phyloP scores from a whole-genome alignment of 192 early-diverging fungal genomes.

The Podila clonocystis region DNA sequence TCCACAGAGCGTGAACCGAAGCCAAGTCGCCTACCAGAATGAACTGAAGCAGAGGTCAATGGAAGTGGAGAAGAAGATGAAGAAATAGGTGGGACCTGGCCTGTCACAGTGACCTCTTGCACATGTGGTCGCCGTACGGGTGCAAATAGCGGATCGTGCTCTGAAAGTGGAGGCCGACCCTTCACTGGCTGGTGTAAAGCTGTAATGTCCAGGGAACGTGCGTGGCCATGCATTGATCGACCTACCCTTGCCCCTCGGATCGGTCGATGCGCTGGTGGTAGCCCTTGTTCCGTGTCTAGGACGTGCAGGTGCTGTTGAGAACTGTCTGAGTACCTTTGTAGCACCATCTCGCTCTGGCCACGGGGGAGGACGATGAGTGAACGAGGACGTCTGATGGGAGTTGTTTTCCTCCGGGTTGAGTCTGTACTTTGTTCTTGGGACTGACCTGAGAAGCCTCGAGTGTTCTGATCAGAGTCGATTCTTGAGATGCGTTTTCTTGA shows the following conservation, averaged over 20 bases:
- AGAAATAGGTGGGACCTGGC: too few relatives aligned
- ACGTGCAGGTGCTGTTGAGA: too few relatives aligned
- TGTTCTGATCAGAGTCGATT: slow-evolving; percentile 5
- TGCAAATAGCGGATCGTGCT: neutral
- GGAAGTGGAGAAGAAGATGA: neutral
- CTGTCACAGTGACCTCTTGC: too few relatives aligned
- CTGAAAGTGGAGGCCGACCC: slow-evolving; percentile 2
- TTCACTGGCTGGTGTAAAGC: neutral
- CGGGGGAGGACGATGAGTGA: neutral
- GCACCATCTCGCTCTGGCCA: neutral
- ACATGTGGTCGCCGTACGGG: neutral
- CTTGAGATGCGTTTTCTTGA: slow-evolving; percentile 25
- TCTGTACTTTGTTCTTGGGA: too few relatives aligned
- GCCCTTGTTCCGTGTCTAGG: neutral
- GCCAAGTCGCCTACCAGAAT: slow-evolving; percentile 14
- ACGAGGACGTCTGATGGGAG: neutral
- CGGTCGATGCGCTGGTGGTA: neutral
- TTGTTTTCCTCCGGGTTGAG: too few relatives aligned
- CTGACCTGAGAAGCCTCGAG: too few relatives aligned
- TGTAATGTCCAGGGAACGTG: slow-evolving; percentile 22
- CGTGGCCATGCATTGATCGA: slow-evolving; percentile 15
- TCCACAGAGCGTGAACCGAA: too few relatives aligned
- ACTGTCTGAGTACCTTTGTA: too few relatives aligned
- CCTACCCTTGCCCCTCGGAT: neutral
- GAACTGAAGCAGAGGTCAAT: slow-evolving; percentile 1